phyloP scores from a whole-genome alignment of 257 asterid species.

The Leptodermis oblonga region DNA sequence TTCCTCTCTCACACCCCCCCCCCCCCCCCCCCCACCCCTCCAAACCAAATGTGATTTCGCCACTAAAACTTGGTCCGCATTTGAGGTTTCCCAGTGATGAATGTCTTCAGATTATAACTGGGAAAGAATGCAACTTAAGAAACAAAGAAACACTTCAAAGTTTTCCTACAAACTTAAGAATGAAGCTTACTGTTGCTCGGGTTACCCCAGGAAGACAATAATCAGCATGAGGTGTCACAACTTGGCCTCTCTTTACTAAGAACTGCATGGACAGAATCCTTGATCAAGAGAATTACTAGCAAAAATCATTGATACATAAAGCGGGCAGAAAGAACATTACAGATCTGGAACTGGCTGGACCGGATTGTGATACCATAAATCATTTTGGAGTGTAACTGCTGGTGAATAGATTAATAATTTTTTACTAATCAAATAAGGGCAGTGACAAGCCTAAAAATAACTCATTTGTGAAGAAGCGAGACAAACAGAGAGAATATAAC shows the following conservation, averaged over 20 bases:
- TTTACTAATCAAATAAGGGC: background rate
- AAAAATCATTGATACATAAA: background rate
- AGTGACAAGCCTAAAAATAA: background rate
- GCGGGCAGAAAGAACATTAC: background rate
- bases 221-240: constrained; percentile 81
- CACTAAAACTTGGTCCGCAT: background rate
- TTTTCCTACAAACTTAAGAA: constrained; percentile 8
- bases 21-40: no score
- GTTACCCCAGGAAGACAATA: constrained; percentile 92
- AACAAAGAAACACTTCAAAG: background rate
- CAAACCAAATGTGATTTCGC: background rate
- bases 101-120: background rate
- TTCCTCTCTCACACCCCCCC: no score
- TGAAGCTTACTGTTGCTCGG: constrained; percentile 69
- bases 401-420: background rate
- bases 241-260: constrained; percentile 70
- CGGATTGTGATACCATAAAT: background rate
- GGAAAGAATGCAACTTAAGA: background rate
- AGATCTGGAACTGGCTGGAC: background rate
- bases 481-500: background rate
- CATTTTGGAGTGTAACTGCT: background rate
- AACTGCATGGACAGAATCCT: constrained; percentile 41
- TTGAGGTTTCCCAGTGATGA: background rate
- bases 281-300: background rate
- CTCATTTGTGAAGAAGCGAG: background rate